phyloP scores from a whole-genome alignment of 1,139 yeast species.

The Debaryomyces psychrophilus region DNA sequence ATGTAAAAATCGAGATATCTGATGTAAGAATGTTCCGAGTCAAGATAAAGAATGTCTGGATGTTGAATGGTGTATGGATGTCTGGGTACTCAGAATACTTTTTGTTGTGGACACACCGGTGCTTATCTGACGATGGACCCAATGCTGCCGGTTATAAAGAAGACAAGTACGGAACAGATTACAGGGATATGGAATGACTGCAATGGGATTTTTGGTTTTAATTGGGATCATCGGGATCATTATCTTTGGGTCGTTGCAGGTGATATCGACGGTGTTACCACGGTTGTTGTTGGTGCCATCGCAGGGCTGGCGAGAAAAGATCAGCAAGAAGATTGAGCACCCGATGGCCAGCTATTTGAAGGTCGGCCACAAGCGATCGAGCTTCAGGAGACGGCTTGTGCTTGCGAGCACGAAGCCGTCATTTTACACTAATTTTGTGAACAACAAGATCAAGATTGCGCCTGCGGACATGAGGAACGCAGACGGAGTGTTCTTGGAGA shows the following conservation, averaged over 20 bases:
- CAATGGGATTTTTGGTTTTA: not conserved
- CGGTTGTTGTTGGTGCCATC: conserved; percentile 50
- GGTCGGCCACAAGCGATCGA: conserved; percentile 44
- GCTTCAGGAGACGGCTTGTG: conserved; percentile 56
- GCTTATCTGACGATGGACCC: not conserved
- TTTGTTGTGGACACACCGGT: not conserved
- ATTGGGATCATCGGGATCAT: not conserved
- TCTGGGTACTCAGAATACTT: not conserved
- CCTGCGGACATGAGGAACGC: conserved; percentile 34
- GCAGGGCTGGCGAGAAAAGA: conserved; percentile 45
- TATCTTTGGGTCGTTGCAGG: conserved; percentile 19
- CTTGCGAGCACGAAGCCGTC: conserved; percentile 53
- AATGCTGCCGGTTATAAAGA: too few relatives aligned
- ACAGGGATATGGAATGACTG: not conserved
- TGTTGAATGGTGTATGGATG: not conserved
- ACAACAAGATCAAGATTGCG: conserved; percentile 40
- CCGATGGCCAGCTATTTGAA: conserved; percentile 41
- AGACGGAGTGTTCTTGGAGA: conserved; percentile 27
- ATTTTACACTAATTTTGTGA: conserved; percentile 47
- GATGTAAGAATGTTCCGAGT: conserved; percentile 3
- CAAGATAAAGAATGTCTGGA: not conserved
- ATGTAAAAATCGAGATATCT: not conserved
- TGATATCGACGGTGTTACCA: conserved; percentile 32
- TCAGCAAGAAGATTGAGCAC: conserved; percentile 36
- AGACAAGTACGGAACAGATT: not conserved